Conservation (phyloP, 306 rosid species). For the Dalbergia oliveri region DNA sequence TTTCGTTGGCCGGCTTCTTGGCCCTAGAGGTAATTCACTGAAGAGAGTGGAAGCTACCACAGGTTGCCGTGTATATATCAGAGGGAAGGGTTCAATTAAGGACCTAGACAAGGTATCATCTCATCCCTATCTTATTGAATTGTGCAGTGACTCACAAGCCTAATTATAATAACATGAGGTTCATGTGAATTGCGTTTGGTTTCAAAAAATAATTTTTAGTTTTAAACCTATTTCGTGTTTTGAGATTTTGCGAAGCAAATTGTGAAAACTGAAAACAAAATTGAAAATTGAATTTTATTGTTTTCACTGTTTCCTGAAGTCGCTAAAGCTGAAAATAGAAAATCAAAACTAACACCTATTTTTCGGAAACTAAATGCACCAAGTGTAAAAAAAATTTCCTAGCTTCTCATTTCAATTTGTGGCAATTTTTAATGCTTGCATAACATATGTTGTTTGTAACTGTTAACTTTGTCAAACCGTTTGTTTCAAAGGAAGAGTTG, state of each 20-base stretch:
- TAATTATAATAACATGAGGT: neutral
- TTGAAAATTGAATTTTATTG: too few relatives aligned
- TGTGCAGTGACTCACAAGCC: conserved; percentile 17
- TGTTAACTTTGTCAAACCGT: conserved; percentile 38
- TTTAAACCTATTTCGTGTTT: too few relatives aligned
- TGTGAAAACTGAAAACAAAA: too few relatives aligned
- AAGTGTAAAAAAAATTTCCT: conserved; percentile 7
- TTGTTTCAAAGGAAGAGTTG: conserved; percentile 73
- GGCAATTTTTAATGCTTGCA: conserved; percentile 32
- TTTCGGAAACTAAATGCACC: too few relatives aligned
- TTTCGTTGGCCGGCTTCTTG: conserved; percentile 71
- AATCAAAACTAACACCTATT: too few relatives aligned
- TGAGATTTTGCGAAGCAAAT: too few relatives aligned
- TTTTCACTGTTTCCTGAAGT: too few relatives aligned
- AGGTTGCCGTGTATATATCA: conserved; percentile 69
- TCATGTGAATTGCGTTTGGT: too few relatives aligned
- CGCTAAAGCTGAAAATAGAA: too few relatives aligned
- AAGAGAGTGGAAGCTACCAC: conserved; percentile 70
- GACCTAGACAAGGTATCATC: conserved; percentile 60
- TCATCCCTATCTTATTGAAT: conserved; percentile 9
- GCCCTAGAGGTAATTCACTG: conserved; percentile 69
- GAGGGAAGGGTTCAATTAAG: conserved; percentile 72
- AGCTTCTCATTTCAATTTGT: conserved; percentile 24
- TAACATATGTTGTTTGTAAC: conserved; percentile 23
- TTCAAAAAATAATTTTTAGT: too few relatives aligned